Base-by-base conservation (phyloP, 345 rosid genomes). In the Hibiscus mutabilis region DNA sequence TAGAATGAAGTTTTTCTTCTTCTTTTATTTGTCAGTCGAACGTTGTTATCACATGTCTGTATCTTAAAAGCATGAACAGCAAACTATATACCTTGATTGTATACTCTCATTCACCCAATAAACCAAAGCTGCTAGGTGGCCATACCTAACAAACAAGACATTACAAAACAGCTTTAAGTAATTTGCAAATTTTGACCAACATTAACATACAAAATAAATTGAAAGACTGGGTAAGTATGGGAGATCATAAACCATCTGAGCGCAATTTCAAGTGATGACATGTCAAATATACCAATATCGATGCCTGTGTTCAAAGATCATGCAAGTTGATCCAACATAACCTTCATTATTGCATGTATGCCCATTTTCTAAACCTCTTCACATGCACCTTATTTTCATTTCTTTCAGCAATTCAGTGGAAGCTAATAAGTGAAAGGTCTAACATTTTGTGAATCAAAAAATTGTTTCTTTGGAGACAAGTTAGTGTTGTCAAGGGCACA, bases 111-210 rank as follows among this genome's bases (percentile, higher is more conserved):
- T 66, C 19, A 13, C 53, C 56, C 69, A 66, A 66, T 14, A 29
- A 44, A 44, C 69, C 69, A 46, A 66, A 44, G 55, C 69, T 13
- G 37, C 47, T 24, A 2, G 19, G 69, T 15, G 56, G 69, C 69
- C 69, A 24, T 22, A 46, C 69, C 69, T 66, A 24, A 22, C 13
- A 46, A 66, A 46, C 19, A 44, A 24, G 19, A 49, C 18, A 49
- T 49, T 15, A 49, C n/a, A 49, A 49, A 49, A 1, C 6, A 15
- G 55, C 55, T 49, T 49, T 16, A 49, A 15, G 55, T 15, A 49
- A 49, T 49, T 49, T 42, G 13, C 12, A 42, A 42, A 10, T 11
- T 42, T 42, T 49, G 19, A 15, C 18, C 55, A 16, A 49, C 15
- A 5, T 3, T 15, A 15, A 49, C 55, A 15, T 49, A 15, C 19